Evolutionary conservation across 2,329 filamentous ascomycete genomes (phyloP), one percentile per base, ranked within the genome.

Genomic region (Trichothecium sympodiale): DNA sequence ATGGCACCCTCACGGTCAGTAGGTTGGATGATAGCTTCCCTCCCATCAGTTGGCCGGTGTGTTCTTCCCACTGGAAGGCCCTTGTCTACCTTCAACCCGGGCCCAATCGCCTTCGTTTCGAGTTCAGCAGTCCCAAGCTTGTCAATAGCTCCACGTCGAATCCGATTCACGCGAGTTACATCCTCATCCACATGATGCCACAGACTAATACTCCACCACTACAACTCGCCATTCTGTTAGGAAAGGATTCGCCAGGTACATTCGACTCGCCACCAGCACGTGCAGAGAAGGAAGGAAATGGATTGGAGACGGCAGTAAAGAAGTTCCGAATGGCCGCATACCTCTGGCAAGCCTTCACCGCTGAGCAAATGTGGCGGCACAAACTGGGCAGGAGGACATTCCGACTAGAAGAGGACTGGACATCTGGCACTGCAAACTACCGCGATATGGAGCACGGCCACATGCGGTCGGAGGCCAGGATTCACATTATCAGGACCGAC

Each of bases 261-360:
- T 95, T 83, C 49, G 88, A 96, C 60, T 79, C 85, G 4, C 71
- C 79, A 13, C 87, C 86, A 1, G 77, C 85, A 37, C 74, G 83
- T 33, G 64, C 74, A 37, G 76, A 83, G 55, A 77, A 72, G 46
- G 88, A 94, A 65, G 88, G 85, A 14, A 94, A 94, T 56, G 73
- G 71, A 2, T 54, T 96, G 26, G 80, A 88, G 9, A 77, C 75
- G 7, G 91, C 91, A 0, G 71, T 94, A 35, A 77, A 75, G 49
- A 98, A 98, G 55, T 95, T 91, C 54, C 77, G 88, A 43, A 95
- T 94, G 83, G 82, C 87, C 14, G 89, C 86, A 17, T 95, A 96
- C 54, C 67, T 96, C 12, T 96, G 91, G 88, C 91, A 98, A 55
- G 86, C 88, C 7, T 96, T 94, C 51, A 96, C 89, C 0, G 86